Percentiles rank a stretch among this genome's conserved stretches.
Conservation (phyloP, 345 rosid genomes). For the Camelina sativa region DNA sequence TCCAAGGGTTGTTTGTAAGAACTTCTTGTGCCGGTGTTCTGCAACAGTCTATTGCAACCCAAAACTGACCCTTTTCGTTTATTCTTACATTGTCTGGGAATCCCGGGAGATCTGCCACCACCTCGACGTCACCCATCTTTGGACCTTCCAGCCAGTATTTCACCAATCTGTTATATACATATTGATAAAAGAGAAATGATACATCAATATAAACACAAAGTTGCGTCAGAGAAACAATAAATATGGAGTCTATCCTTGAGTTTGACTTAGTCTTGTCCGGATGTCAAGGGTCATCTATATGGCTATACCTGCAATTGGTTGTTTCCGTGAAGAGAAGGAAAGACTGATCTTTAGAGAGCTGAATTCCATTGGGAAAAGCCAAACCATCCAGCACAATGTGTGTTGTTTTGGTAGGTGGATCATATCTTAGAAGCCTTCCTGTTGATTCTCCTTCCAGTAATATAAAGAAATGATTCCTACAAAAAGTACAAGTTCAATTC, state of each 20-base stretch:
- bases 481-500: constrained; percentile 24
- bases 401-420: constrained; percentile 76
- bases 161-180: constrained; percentile 57
- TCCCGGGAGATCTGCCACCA: constrained; percentile 79
- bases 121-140: constrained; percentile 50
- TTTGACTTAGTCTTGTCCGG: constrained; percentile 4
- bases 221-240: constrained; percentile 10
- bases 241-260: constrained; percentile 9
- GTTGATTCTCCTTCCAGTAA: constrained; percentile 93
- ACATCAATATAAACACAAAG: not conserved
- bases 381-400: constrained; percentile 80
- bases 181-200: not conserved
- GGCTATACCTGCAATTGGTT: constrained; percentile 82
- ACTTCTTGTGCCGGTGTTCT: constrained; percentile 81
- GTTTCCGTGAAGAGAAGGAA: constrained; percentile 91
- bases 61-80: constrained; percentile 79
- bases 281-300: not conserved
- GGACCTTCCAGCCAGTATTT: constrained; percentile 95
- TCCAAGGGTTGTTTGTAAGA: constrained; percentile 79
- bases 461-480: constrained; percentile 88
- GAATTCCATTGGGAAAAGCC: constrained; percentile 96
- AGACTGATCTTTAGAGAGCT: constrained; percentile 73
- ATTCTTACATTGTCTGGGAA: constrained; percentile 91
- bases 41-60: constrained; percentile 99
- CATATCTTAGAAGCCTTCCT: constrained; percentile 89